Percentiles rank a stretch among this genome's conserved stretches.
Evolutionary conservation across 352 stramenopile species (phyloP).

Genomic region (Pythium monospermum): DNA sequence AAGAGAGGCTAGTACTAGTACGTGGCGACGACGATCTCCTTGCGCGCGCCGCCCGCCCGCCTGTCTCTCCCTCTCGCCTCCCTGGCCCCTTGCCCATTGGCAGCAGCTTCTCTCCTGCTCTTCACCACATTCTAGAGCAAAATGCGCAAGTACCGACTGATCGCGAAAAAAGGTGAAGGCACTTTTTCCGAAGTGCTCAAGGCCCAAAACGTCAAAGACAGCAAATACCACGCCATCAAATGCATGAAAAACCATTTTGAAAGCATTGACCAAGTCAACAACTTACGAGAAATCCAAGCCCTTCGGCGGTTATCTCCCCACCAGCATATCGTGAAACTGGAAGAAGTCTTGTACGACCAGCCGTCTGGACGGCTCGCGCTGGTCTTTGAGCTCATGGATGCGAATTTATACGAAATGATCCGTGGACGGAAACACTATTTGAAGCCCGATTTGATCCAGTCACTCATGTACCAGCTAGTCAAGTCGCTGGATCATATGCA

Average conservation of each 20-base stretch:
- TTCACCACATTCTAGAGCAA: too few species aligned
- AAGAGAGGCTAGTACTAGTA: too few species aligned
- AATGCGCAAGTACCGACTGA: conserved; percentile 93
- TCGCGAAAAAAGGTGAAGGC: conserved; percentile 94
- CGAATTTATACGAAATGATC: conserved; percentile 97
- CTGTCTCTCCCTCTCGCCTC: too few species aligned
- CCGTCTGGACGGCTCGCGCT: conserved; percentile 90
- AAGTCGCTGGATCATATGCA: conserved; percentile 97
- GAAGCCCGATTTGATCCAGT: conserved; percentile 77
- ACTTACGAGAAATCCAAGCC: conserved; percentile 94
- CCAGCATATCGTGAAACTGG: conserved; percentile 93
- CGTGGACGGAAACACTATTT: conserved; percentile 83
- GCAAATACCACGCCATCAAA: conserved; percentile 96
- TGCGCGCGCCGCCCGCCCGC: too few species aligned
- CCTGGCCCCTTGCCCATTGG: too few species aligned
- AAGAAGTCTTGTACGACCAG: conserved; percentile 94
- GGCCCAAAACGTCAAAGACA: conserved; percentile 92
- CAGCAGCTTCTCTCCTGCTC: too few species aligned
- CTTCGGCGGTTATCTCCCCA: conserved; percentile 91
- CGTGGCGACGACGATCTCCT: too few species aligned
- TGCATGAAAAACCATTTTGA: conserved; percentile 98
- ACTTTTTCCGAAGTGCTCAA: conserved; percentile 95
- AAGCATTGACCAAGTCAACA: conserved; percentile 96
- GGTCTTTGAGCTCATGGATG: conserved; percentile 97
- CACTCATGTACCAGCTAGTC: conserved; percentile 91